A percentile compares a stretch with the other conserved stretches of the same genome.
Evolutionary conservation across 2,329 filamentous ascomycete genomes (phyloP).

Genomic region (Fusarium sp.): DNA sequence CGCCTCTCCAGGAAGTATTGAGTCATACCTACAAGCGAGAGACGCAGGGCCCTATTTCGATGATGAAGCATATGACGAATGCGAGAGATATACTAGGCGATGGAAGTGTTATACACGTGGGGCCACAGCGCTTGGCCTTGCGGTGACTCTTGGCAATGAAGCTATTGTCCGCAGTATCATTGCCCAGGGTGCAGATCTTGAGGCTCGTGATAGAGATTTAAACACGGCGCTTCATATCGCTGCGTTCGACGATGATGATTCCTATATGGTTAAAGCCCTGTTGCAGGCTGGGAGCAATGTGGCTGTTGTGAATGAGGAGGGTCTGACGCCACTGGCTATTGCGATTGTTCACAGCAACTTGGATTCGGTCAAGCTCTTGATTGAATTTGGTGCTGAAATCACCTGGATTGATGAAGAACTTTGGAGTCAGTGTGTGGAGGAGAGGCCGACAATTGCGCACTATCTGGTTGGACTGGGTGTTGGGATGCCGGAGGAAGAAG

Average conservation of each 20-base stretch:
- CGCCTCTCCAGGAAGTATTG: neutral
- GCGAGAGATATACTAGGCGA: neutral
- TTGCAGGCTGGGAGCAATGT: slow-evolving; percentile 1
- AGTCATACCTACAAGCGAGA: slow-evolving; percentile 3
- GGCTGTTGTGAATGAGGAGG: neutral
- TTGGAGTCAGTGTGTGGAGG: neutral
- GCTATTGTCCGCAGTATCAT: neutral
- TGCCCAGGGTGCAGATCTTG: neutral
- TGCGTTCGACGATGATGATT: neutral
- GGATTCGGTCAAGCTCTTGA: slow-evolving; percentile 1
- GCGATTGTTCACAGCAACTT: neutral
- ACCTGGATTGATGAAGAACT: neutral
- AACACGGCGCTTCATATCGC: slow-evolving; percentile 1
- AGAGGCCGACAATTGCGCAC: neutral
- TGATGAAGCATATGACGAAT: neutral
- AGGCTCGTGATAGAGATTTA: neutral
- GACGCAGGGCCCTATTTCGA: neutral
- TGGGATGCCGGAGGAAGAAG: neutral
- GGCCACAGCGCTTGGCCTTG: neutral
- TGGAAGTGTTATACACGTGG: neutral
- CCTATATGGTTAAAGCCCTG: neutral
- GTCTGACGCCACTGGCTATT: neutral
- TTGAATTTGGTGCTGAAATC: neutral
- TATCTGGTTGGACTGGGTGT: neutral
- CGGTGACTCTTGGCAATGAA: neutral